Conservation (phyloP, 106 monocot genomes). For the Acorus calamus region DNA sequence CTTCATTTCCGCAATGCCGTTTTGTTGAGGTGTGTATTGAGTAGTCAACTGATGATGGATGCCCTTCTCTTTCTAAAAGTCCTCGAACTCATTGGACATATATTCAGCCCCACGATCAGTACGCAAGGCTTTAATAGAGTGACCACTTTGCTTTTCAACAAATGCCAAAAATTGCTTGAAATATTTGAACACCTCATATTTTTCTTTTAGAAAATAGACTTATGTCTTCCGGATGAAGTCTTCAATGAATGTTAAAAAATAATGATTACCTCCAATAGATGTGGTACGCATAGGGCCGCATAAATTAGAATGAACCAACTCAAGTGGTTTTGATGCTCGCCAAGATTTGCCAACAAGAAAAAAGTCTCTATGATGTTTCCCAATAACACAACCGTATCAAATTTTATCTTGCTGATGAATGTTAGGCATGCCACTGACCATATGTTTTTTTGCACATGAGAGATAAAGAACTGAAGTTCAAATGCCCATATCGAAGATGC, state of each 20-base stretch:
- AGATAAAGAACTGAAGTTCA: too few species aligned
- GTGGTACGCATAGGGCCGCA: conserved; percentile 9
- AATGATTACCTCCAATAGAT: conserved; percentile 1
- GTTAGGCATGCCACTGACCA: too few species aligned
- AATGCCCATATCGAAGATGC: too few species aligned
- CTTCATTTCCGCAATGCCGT: not conserved
- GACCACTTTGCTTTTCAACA: conserved; percentile 1
- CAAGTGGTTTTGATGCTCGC: not conserved
- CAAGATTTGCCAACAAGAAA: not conserved
- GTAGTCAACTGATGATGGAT: too few species aligned
- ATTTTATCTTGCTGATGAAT: too few species aligned
- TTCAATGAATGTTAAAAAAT: conserved; percentile 1
- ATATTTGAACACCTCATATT: conserved; percentile 1
- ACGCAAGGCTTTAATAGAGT: not conserved
- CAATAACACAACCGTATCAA: too few species aligned
- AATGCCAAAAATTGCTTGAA: not conserved
- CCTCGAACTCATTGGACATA: not conserved
- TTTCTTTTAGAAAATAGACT: conserved; percentile 5
- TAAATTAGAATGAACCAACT: conserved; percentile 5
- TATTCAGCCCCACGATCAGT: not conserved
- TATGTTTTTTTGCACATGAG: too few species aligned
- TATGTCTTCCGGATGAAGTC: not conserved
- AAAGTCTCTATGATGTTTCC: too few species aligned
- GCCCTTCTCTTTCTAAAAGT: too few species aligned
- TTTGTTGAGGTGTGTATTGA: not conserved